Evolutionary conservation across 2,329 filamentous ascomycete genomes (phyloP), one percentile per base, ranked within the genome.

Genomic region (Sporothrix dimorphospora): DNA sequence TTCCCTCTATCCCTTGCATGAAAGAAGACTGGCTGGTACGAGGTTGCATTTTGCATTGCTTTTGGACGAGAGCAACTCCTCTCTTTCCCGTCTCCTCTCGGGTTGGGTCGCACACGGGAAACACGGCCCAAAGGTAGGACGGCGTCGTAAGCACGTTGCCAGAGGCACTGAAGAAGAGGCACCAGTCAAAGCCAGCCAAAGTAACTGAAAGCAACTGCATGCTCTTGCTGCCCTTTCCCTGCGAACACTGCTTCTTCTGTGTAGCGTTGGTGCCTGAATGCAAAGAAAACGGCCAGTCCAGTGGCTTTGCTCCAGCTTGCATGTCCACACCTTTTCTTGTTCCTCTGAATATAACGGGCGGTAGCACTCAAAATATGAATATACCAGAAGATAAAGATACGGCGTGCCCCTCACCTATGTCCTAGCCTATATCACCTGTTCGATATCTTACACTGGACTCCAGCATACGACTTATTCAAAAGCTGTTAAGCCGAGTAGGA

Each of bases 241-340:
- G 14, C 24, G 9, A 66, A n/a, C 61, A 66, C 61, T 24, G 42
- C 42, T 49, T 66, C 24, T 66, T 66, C 61, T 66, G 61, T 66
- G 61, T 66, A 66, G 27, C 45, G 27, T 53, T 68, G 65, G 65
- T 68, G 45, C 65, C 65, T 68, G 65, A 53, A 68, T 21, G 19
- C 24, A 19, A 11, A 47, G n/a, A n/a, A n/a, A n/a, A n/a, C n/a
- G n/a, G n/a, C n/a, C n/a, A n/a, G n/a, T n/a, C n/a, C n/a, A n/a
- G n/a, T n/a, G n/a, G n/a, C n/a, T n/a, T n/a, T n/a, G n/a, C n/a
- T n/a, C n/a, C n/a, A n/a, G n/a, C n/a, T n/a, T n/a, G n/a, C n/a
- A n/a, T n/a, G n/a, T n/a, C n/a, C n/a, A n/a, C n/a, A n/a, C n/a
- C n/a, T n/a, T n/a, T n/a, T n/a, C n/a, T n/a, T n/a, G n/a, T n/a